Conservation (phyloP, 2,329 filamentous ascomycete species). For the Dactylonectria macrodidyma region DNA sequence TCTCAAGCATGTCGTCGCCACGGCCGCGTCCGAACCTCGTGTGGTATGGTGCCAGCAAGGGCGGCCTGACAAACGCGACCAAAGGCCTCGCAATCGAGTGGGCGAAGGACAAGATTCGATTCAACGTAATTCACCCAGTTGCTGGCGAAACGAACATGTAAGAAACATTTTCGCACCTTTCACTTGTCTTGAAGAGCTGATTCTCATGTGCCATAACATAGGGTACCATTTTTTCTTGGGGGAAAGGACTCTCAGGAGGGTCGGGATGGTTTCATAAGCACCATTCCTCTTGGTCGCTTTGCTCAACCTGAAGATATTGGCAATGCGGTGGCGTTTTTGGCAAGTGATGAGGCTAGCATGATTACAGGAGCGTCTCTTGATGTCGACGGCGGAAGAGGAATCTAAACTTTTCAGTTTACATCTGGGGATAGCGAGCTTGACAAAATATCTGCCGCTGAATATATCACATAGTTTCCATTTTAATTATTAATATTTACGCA, state of each 20-base stretch:
- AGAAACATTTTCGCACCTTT: background rate
- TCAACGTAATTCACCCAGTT: conserved; percentile 23
- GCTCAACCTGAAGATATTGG: conserved; percentile 18
- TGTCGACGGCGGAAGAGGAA: conserved; percentile 15
- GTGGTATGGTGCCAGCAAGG: conserved; percentile 24
- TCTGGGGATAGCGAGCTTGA: background rate
- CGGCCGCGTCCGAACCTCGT: conserved; percentile 5
- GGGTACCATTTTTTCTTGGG: conserved; percentile 18
- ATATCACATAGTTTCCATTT: too few relatives aligned
- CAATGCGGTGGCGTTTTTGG: conserved; percentile 13
- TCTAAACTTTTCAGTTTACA: background rate
- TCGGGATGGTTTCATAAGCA: conserved; percentile 13
- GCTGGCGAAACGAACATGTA: conserved; percentile 26
- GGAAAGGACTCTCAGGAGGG: conserved; percentile 14
- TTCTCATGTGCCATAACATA: background rate
- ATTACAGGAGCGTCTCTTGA: conserved; percentile 18
- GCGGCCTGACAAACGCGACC: conserved; percentile 19
- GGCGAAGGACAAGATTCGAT: conserved; percentile 22
- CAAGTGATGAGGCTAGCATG: conserved; percentile 21
- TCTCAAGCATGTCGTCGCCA: conserved; percentile 20
- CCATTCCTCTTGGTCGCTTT: conserved; percentile 13
- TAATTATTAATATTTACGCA: too few relatives aligned
- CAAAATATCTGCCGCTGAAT: background rate
- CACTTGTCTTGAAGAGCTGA: background rate
- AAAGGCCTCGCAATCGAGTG: conserved; percentile 22